phyloP scores from a whole-genome alignment of 148 eudicot genomes.

The Silene latifolia region DNA sequence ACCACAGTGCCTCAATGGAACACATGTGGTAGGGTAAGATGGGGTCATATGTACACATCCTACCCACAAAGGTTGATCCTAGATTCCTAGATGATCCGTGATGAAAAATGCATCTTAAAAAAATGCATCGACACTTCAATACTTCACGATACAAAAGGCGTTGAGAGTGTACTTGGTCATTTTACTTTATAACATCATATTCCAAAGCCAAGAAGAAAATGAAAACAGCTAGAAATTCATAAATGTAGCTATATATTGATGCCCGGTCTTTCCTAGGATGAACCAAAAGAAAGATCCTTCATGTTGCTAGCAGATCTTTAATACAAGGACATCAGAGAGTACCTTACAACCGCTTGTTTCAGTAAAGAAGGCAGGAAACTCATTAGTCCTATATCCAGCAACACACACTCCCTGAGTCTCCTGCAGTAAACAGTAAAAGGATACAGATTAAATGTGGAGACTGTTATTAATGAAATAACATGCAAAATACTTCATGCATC shows the following conservation, averaged over 20 bases:
- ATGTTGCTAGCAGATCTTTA: background rate
- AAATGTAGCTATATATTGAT: background rate
- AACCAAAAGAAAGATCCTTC: background rate
- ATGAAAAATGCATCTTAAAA: too few relatives aligned
- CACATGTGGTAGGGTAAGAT: background rate
- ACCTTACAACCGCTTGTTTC: slow-evolving; percentile 86
- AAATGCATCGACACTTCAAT: background rate
- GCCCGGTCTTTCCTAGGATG: background rate
- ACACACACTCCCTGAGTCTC: slow-evolving; percentile 98
- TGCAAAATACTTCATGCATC: background rate
- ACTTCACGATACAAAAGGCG: background rate
- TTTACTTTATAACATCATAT: background rate
- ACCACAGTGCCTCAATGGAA: background rate
- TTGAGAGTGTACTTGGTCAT: background rate
- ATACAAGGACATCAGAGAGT: slow-evolving; percentile 7
- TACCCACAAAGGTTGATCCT: too few relatives aligned
- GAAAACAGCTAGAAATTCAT: background rate
- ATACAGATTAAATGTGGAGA: slow-evolving; percentile 13
- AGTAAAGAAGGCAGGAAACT: slow-evolving; percentile 96
- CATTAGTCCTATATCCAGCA: slow-evolving; percentile 81
- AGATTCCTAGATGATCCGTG: too few relatives aligned
- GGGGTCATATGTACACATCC: too few relatives aligned
- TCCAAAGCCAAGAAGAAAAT: background rate
- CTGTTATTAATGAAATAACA: background rate
- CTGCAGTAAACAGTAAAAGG: slow-evolving; percentile 34